Conservation (phyloP, 192 early-diverging fungal genomes). For the Podila epigama region DNA sequence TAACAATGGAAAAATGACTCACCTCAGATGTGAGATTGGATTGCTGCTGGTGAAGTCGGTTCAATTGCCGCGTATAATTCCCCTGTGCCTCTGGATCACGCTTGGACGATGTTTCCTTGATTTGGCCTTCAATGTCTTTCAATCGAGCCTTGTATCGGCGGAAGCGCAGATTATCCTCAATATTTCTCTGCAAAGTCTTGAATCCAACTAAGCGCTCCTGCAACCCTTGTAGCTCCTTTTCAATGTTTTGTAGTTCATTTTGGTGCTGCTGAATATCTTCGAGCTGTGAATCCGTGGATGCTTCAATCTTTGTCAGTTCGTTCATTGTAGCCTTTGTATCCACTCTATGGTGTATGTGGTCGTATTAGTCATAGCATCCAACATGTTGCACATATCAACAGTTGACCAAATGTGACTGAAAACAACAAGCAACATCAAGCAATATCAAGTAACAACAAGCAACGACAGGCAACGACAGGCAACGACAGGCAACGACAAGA, state of each 20-base stretch:
- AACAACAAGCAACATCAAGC: no score
- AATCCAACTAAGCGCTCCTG: constrained; percentile 45
- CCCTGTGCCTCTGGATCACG: constrained; percentile 34
- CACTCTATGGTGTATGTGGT: constrained; percentile 5
- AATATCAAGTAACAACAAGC: no score
- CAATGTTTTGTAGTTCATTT: constrained; percentile 20
- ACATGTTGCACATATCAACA: not conserved
- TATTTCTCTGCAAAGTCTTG: constrained; percentile 48
- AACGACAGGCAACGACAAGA: no score
- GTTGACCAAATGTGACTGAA: not conserved
- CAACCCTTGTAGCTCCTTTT: constrained; percentile 38
- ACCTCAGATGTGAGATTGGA: constrained; percentile 50
- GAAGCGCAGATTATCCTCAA: constrained; percentile 57
- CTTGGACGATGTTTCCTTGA: constrained; percentile 34
- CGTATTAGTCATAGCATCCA: not conserved
- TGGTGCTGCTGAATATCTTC: constrained; percentile 32
- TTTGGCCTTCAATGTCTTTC: constrained; percentile 48
- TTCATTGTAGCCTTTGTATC: constrained; percentile 13
- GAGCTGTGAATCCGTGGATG: constrained; percentile 9
- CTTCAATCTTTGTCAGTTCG: constrained; percentile 29
- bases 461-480: no score
- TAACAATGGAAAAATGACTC: constrained; percentile 12
- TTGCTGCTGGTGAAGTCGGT: constrained; percentile 51
- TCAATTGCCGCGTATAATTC: constrained; percentile 52
- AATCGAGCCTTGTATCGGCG: constrained; percentile 35